phyloP scores from a whole-genome alignment of 257 asterid genomes.

The Ligustrum vulgare region DNA sequence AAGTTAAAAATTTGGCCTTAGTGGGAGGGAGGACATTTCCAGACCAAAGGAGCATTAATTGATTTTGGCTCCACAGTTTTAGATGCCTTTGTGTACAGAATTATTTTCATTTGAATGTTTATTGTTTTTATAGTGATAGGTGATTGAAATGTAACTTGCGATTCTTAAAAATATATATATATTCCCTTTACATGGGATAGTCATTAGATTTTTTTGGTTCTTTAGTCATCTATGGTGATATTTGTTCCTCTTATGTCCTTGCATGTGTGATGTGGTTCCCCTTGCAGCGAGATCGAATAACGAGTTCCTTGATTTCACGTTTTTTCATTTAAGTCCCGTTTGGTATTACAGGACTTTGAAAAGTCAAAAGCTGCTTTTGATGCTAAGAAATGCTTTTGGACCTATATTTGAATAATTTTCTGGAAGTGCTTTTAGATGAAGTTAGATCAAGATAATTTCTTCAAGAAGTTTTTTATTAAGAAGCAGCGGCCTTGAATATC shows the following conservation, averaged over 20 bases:
- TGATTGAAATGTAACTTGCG: neutral
- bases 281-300: neutral
- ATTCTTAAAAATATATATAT: neutral
- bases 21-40: neutral
- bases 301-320: no score
- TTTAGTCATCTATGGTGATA: neutral
- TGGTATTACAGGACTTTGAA: no score
- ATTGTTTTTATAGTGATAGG: slow-evolving; percentile 17
- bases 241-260: neutral
- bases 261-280: neutral
- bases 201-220: neutral
- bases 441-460: no score
- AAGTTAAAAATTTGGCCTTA: neutral
- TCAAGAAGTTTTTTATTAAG: no score
- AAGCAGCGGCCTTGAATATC: no score
- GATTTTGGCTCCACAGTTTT: slow-evolving; percentile 23
- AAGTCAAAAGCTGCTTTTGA: no score
- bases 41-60: slow-evolving; percentile 11
- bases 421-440: no score
- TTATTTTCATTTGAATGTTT: neutral
- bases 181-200: neutral
- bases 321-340: no score
- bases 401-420: no score
- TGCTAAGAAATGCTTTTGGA: no score
- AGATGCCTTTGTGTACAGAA: neutral